Percentiles rank a stretch among this genome's conserved stretches.
Evolutionary conservation across 2,329 filamentous ascomycete species (phyloP).

Genomic region (Alternaria consortialis): DNA sequence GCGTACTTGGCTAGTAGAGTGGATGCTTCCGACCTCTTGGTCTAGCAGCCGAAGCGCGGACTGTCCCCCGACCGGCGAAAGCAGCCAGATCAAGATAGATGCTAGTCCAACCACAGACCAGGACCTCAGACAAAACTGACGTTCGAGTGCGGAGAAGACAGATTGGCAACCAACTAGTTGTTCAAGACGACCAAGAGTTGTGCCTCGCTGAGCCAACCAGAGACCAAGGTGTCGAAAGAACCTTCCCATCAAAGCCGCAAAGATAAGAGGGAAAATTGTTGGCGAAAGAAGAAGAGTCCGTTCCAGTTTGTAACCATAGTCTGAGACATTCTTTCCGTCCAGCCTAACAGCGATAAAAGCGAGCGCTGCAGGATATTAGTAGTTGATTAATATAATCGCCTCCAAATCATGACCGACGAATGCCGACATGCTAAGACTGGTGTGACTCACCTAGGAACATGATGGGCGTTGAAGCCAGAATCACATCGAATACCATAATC

Average conservation of each 20-base stretch:
- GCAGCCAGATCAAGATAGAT: slow-evolving; percentile 36
- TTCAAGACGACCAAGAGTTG: slow-evolving; percentile 38
- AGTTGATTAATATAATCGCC: neutral
- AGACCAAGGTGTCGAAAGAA: slow-evolving; percentile 39
- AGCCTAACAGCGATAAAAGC: slow-evolving; percentile 34
- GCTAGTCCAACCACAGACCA: slow-evolving; percentile 37
- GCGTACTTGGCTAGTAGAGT: slow-evolving; percentile 21
- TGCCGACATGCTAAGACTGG: neutral
- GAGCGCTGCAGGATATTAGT: slow-evolving; percentile 30
- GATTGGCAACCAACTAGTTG: slow-evolving; percentile 42
- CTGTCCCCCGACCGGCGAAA: slow-evolving; percentile 44
- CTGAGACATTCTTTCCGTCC: slow-evolving; percentile 26
- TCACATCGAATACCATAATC: slow-evolving; percentile 32
- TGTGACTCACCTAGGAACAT: slow-evolving; percentile 36
- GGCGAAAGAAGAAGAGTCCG: slow-evolving; percentile 30
- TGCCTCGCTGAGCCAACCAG: slow-evolving; percentile 40
- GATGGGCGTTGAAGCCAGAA: slow-evolving; percentile 37
- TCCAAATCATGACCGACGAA: neutral
- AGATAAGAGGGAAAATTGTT: slow-evolving; percentile 42
- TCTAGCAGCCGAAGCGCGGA: slow-evolving; percentile 38
- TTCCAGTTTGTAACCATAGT: slow-evolving; percentile 20
- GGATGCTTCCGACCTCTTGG: slow-evolving; percentile 22
- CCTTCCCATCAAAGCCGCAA: slow-evolving; percentile 42
- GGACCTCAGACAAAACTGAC: slow-evolving; percentile 36
- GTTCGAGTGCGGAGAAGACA: slow-evolving; percentile 43